Percentiles rank a stretch among this genome's conserved stretches.
Conservation (phyloP, 805 yeast genomes). For the Myxozyma melibiosi region DNA sequence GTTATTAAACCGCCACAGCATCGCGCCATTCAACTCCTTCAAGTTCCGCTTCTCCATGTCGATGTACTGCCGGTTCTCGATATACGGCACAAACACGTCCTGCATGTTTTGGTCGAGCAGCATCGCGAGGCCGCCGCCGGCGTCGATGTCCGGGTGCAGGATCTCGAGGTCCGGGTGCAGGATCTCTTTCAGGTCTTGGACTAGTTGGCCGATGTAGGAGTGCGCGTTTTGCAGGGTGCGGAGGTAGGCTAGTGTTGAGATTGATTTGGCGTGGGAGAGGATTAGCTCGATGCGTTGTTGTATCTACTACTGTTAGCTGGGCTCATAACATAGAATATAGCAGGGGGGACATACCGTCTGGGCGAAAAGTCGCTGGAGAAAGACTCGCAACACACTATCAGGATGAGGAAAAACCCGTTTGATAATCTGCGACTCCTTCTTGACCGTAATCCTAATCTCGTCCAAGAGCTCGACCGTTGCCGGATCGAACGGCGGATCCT, state of each 20-base stretch:
- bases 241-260: conserved; percentile 70
- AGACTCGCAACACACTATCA: conserved; percentile 64
- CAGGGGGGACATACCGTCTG: conserved; percentile 58
- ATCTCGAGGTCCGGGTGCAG: conserved; percentile 50
- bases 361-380: conserved; percentile 74
- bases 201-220: conserved; percentile 58
- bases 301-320: conserved; percentile 35
- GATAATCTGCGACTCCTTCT: conserved; percentile 73
- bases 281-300: conserved; percentile 53
- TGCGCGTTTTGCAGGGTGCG: conserved; percentile 73
- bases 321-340: background rate
- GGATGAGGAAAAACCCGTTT: conserved; percentile 71
- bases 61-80: conserved; percentile 69
- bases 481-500: conserved; percentile 53
- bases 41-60: conserved; percentile 69
- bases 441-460: conserved; percentile 60
- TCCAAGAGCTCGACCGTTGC: conserved; percentile 56
- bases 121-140: conserved; percentile 46
- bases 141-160: conserved; percentile 46
- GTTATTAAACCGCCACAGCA: conserved; percentile 48
- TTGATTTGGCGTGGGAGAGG: conserved; percentile 62
- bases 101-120: conserved; percentile 69
- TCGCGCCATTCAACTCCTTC: conserved; percentile 50
- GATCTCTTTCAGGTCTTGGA: conserved; percentile 65
- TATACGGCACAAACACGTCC: conserved; percentile 72